Percentiles rank a stretch among this genome's conserved stretches.
These are phyloP conservation scores for Pilasporangium apinafurcum DNA, from an alignment of 352 stramenopile genomes.

Conservation along the genomic window DNA sequence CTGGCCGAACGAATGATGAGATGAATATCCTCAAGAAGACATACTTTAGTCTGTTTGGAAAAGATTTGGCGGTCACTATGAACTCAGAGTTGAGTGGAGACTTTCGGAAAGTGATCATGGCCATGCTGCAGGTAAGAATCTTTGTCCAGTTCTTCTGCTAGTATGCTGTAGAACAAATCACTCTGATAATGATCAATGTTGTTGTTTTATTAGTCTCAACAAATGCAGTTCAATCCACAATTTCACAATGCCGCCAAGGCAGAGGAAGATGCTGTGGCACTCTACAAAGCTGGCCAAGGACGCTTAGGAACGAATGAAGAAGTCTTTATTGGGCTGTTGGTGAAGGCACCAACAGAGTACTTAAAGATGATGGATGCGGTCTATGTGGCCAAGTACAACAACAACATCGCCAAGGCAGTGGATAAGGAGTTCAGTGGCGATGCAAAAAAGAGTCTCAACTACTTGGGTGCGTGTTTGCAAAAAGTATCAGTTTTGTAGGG, in stretches of 20 bases:
- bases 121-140: conserved; percentile 29
- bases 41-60: conserved; percentile 65
- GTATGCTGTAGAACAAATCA: background rate
- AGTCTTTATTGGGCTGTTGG: conserved; percentile 55
- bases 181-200: background rate
- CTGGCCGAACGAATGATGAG: conserved; percentile 69
- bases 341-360: conserved; percentile 48
- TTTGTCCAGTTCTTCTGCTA: too few relatives aligned
- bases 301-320: conserved; percentile 71
- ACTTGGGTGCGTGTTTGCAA: too few relatives aligned
- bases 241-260: conserved; percentile 64
- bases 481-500: background rate
- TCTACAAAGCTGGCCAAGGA: conserved; percentile 77
- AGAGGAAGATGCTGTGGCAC: conserved; percentile 46
- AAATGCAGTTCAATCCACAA: conserved; percentile 44
- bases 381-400: conserved; percentile 75
- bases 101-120: conserved; percentile 72
- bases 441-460: conserved; percentile 63
- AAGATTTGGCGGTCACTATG: conserved; percentile 59
- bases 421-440: conserved; percentile 82
- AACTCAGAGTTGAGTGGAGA: conserved; percentile 70
- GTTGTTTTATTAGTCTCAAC: conserved; percentile 15
- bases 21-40: conserved; percentile 75
- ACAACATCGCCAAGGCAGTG: conserved; percentile 69
- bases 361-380: conserved; percentile 63